Base-by-base conservation (phyloP, 345 rosid species). In the Aethionema arabicum region DNA sequence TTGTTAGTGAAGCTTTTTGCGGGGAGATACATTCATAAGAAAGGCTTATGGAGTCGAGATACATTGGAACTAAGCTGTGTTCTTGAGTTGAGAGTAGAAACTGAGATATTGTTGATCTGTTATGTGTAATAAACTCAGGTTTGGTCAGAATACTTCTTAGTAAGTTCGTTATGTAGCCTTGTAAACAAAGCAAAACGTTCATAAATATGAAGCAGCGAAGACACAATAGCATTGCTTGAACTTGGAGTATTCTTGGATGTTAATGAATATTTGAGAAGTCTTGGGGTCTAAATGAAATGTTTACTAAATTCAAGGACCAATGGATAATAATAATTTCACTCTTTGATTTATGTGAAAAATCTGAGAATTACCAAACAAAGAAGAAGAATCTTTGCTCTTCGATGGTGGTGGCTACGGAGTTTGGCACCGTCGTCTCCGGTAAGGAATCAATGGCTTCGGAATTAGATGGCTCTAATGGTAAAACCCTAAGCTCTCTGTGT, bases 391-490 rank as follows among this genome's bases (percentile, higher is more conserved):
- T 50, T 40, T 14, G 50, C 6, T 14, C 29, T 57, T 39, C 10
- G 21, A 16, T 47, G 68, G n/a, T 40, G 11, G 8, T 5, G 63
- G 33, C 64, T 7, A 63, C 52, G 59, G 74, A 70, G 58, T 63
- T 41, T 49, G 33, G 11, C 38, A 39, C 62, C 74, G 46, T 47
- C 69, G 69, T 63, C 54, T 42, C 59, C 68, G 65, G 32, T 6
- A 4, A 0, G 29, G 30, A 41, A 56, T 14, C 52, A 33, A 7
- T 37, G 65, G 8, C 13, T 41, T 59, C 48, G 59, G 48, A 49
- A 10, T 32, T 6, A 12, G 36, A 56, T 15, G 39, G 9, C 0
- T 32, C 12, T 21, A 40, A 2, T 4, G 74, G 74, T 69, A 62
- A 37, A 32, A 69, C 40, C 45, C 45, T 68, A 52, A 36, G 0